phyloP scores from a whole-genome alignment of 805 yeast species.

The Wickerhamiella bombiphila region DNA sequence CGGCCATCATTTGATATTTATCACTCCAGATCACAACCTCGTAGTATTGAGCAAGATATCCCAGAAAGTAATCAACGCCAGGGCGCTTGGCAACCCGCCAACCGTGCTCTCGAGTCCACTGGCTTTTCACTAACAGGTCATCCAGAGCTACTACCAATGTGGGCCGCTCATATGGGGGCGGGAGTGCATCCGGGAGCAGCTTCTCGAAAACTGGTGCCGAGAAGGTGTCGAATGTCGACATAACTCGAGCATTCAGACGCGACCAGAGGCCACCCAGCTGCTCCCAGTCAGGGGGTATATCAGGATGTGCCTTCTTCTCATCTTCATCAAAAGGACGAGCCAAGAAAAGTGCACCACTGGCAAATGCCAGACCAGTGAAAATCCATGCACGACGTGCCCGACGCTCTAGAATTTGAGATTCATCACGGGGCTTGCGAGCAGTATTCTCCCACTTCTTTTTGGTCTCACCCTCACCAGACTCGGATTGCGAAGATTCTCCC shows the following conservation, averaged over 20 bases:
- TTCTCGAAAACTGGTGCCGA: conserved; percentile 90
- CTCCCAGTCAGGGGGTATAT: conserved; percentile 51
- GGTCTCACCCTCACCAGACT: conserved; percentile 10
- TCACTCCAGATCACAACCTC: conserved; percentile 87
- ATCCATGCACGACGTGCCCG: conserved; percentile 58
- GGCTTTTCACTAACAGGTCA: conserved; percentile 78
- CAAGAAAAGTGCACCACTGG: conserved; percentile 47
- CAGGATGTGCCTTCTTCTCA: conserved; percentile 47
- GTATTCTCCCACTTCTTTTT: conserved; percentile 39
- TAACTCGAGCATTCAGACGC: conserved; percentile 57
- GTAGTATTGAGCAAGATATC: conserved; percentile 86
- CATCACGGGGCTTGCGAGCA: conserved; percentile 26
- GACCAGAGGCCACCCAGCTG: conserved; percentile 44
- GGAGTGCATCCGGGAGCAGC: conserved; percentile 84
- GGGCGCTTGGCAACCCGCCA: conserved; percentile 99
- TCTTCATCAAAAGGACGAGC: conserved; percentile 75
- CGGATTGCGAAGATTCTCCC: conserved; percentile 5
- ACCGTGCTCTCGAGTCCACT: conserved; percentile 82
- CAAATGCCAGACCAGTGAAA: conserved; percentile 27
- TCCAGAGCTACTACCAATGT: conserved; percentile 83
- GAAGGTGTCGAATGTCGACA: conserved; percentile 65
- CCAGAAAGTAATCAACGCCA: conserved; percentile 91
- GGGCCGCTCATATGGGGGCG: conserved; percentile 83
- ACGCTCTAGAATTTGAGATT: conserved; percentile 31
- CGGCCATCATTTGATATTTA: conserved; percentile 73